Evolutionary conservation across 1,284 basidiomycete species (phyloP).

Genomic region (Leccinum colubrinum): DNA sequence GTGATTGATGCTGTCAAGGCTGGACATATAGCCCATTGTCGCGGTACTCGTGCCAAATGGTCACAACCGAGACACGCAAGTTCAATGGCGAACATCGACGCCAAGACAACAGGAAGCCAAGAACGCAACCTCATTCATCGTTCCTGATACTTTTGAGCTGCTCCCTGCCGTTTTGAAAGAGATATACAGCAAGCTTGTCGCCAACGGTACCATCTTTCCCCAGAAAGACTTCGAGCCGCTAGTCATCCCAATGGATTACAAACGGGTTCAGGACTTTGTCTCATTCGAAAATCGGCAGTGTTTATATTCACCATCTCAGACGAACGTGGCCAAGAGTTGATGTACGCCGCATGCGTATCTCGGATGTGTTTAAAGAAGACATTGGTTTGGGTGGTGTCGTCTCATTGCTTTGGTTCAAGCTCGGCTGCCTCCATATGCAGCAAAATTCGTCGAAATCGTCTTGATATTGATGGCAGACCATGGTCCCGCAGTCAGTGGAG

Average conservation of each 20-base stretch:
- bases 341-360: constrained; percentile 99
- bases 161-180: constrained; percentile 83
- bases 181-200: constrained; percentile 85
- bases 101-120: constrained; percentile 97
- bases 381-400: constrained; percentile 98
- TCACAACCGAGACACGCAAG: constrained; percentile 99
- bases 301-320: constrained; percentile 99
- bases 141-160: constrained; percentile 97
- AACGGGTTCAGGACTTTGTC: constrained; percentile 99
- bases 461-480: constrained; percentile 99
- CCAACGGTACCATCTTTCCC: constrained; percentile 67
- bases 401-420: constrained; percentile 97
- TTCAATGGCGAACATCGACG: constrained; percentile 95
- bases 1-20: constrained; percentile 97
- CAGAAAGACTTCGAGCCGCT: constrained; percentile 87
- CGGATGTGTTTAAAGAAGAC: constrained; percentile 97
- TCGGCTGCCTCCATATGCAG: constrained; percentile 79
- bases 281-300: constrained; percentile 97
- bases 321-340: constrained; percentile 96
- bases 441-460: constrained; percentile 99
- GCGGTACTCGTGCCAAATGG: constrained; percentile 99
- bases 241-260: constrained; percentile 99
- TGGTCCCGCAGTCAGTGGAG: constrained; percentile 93
- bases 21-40: constrained; percentile 95
- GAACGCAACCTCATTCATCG: constrained; percentile 96